A percentile compares a stretch with the other conserved stretches of the same genome.
Conservation (phyloP, 345 rosid genomes). For the Gossypium thurberi region DNA sequence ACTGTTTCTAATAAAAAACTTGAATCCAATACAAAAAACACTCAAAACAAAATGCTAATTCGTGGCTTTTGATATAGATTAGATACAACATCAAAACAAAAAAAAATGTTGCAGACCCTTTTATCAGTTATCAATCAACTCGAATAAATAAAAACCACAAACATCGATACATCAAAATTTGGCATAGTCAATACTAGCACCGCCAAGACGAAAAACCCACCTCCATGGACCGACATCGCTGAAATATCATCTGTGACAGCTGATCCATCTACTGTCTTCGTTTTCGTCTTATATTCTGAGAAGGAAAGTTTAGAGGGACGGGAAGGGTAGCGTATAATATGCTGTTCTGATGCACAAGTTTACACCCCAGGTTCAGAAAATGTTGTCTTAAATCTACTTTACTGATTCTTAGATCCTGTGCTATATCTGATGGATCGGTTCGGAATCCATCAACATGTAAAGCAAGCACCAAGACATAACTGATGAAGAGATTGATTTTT, state of each 20-base stretch:
- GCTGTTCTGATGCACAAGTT: constrained; percentile 28
- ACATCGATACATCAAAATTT: background rate
- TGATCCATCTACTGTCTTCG: constrained; percentile 23
- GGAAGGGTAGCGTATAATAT: constrained; percentile 38
- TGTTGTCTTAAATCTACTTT: constrained; percentile 36
- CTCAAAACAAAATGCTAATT: too few relatives aligned
- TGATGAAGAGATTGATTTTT: constrained; percentile 54
- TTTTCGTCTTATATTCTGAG: constrained; percentile 20
- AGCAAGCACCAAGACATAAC: constrained; percentile 72
- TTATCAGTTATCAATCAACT: background rate
- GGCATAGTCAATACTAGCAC: background rate
- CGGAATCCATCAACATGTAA: constrained; percentile 63
- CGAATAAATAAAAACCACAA: background rate
- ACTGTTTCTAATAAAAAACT: too few relatives aligned
- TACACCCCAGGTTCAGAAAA: constrained; percentile 67
- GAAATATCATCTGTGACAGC: background rate
- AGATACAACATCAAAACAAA: background rate
- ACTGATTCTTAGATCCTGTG: constrained; percentile 62
- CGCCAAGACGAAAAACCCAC: too few relatives aligned
- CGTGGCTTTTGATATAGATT: background rate
- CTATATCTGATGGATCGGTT: constrained; percentile 58
- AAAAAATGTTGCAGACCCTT: background rate
- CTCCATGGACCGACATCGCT: background rate
- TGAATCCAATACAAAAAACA: too few relatives aligned
- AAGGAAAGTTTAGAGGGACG: constrained; percentile 61